Percentiles rank a stretch among this genome's conserved stretches.
Evolutionary conservation across 768 basidiomycete species (phyloP).

Genomic region (Lactarius akahatsu): DNA sequence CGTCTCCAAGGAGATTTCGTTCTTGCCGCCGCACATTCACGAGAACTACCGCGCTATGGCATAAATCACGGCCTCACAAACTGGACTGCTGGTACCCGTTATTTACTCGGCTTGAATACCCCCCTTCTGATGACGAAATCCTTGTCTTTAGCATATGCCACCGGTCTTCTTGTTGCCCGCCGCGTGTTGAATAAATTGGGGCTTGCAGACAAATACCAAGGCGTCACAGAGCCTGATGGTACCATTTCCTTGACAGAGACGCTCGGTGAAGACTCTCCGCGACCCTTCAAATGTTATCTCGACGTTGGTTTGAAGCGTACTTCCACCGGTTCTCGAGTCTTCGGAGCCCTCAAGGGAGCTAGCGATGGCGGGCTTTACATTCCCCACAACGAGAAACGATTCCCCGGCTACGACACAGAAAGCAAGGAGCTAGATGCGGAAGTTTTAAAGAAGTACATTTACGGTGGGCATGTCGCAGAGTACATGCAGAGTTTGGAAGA

Average conservation of each 20-base stretch:
- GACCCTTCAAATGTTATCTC: constrained; percentile 99
- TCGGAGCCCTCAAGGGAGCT: constrained; percentile 98
- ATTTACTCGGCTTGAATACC: background rate
- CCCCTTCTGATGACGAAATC: constrained; percentile 2
- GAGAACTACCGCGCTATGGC: constrained; percentile 92
- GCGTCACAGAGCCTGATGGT: constrained; percentile 89
- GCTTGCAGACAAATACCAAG: constrained; percentile 97
- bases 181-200: constrained; percentile 94
- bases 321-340: constrained; percentile 95
- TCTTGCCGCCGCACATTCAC: constrained; percentile 81
- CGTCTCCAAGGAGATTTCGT: constrained; percentile 97
- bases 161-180: constrained; percentile 92
- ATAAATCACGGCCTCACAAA: constrained; percentile 98
- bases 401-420: constrained; percentile 97
- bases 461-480: constrained; percentile 95
- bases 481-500: constrained; percentile 99
- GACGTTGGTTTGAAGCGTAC: constrained; percentile 98
- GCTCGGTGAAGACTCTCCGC: constrained; percentile 87
- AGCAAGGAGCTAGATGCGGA: constrained; percentile 91
- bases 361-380: constrained; percentile 97
- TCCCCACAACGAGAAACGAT: constrained; percentile 96
- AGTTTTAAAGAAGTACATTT: constrained; percentile 96
- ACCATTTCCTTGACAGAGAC: constrained; percentile 78
- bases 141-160: constrained; percentile 80
- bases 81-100: constrained; percentile 82